Percentiles rank a stretch among this genome's conserved stretches.
These are phyloP conservation scores for Polychaeton citri DNA, from an alignment of 2,329 filamentous ascomycete species.

Conservation along the genomic window DNA sequence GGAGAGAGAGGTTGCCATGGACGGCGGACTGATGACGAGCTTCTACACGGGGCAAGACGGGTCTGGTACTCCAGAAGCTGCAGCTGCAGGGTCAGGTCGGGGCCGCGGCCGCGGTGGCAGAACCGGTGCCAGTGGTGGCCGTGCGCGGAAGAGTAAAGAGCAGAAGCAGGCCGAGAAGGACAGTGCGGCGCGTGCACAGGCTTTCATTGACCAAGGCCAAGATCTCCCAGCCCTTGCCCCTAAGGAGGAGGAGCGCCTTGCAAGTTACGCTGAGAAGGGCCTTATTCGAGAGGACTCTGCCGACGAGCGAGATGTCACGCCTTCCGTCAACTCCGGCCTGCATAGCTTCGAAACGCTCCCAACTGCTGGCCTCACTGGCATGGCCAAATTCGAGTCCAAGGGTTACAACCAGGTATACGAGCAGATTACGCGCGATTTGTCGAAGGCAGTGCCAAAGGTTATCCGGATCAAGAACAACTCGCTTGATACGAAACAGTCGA, in stretches of 20 bases:
- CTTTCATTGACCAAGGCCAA: conserved; percentile 65
- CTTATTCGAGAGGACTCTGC: conserved; percentile 25
- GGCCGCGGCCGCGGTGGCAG: conserved; percentile 27
- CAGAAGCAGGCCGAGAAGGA: conserved; percentile 57
- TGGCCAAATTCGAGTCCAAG: conserved; percentile 23
- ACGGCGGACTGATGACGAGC: conserved; percentile 73
- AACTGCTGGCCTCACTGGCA: conserved; percentile 18
- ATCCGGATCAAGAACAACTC: conserved; percentile 79
- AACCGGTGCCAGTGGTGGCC: conserved; percentile 25
- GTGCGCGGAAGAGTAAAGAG: conserved; percentile 78
- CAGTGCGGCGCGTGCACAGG: conserved; percentile 76
- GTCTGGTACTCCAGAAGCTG: conserved; percentile 12
- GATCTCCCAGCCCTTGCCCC: conserved; percentile 51
- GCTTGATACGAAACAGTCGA: conserved; percentile 77
- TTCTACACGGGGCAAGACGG: conserved; percentile 44
- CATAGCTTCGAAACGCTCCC: conserved; percentile 14
- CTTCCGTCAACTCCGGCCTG: conserved; percentile 4
- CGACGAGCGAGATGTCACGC: conserved; percentile 46
- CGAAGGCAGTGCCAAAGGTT: conserved; percentile 84
- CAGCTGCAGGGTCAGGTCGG: conserved; percentile 27
- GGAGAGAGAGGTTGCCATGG: conserved; percentile 54
- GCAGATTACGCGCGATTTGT: conserved; percentile 91
- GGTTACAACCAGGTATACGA: conserved; percentile 95
- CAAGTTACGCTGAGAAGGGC: conserved; percentile 18
- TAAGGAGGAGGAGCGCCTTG: conserved; percentile 41